Evolutionary conservation across 2,329 filamentous ascomycete genomes (phyloP).

Genomic region (Simplicillium aogashimaense): DNA sequence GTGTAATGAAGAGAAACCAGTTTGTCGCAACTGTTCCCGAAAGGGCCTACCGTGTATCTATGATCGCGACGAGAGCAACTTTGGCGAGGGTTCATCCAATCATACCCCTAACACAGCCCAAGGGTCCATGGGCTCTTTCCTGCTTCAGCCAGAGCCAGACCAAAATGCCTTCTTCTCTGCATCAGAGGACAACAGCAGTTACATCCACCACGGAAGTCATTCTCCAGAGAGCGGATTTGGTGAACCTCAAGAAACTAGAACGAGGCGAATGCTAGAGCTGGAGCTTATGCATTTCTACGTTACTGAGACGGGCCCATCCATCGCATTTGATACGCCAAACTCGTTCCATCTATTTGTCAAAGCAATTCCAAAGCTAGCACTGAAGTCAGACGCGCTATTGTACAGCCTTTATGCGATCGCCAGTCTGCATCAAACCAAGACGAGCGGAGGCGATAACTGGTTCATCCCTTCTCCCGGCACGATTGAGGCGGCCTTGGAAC

Average conservation of each 20-base stretch:
- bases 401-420: constrained; percentile 10
- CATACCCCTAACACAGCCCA: background rate
- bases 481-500: background rate
- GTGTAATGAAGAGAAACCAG: constrained; percentile 13
- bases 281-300: constrained; percentile 12
- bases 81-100: background rate
- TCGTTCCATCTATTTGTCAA: constrained; percentile 7
- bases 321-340: constrained; percentile 5
- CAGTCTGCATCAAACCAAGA: constrained; percentile 9
- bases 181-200: no score
- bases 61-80: constrained; percentile 5
- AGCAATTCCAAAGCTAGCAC: constrained; percentile 7
- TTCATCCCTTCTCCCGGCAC: background rate
- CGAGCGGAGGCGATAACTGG: background rate
- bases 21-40: constrained; percentile 12
- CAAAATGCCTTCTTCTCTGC: no score
- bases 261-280: constrained; percentile 11
- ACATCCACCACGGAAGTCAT: background rate
- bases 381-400: constrained; percentile 10
- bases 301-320: constrained; percentile 8
- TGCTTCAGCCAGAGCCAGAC: background rate
- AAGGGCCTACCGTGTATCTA: constrained; percentile 10
- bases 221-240: background rate
- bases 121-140: background rate
- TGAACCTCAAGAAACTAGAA: constrained; percentile 7